Percentiles rank a stretch among this genome's conserved stretches.
phyloP scores from a whole-genome alignment of 441 rosid species.

The Erodium moschatum region DNA sequence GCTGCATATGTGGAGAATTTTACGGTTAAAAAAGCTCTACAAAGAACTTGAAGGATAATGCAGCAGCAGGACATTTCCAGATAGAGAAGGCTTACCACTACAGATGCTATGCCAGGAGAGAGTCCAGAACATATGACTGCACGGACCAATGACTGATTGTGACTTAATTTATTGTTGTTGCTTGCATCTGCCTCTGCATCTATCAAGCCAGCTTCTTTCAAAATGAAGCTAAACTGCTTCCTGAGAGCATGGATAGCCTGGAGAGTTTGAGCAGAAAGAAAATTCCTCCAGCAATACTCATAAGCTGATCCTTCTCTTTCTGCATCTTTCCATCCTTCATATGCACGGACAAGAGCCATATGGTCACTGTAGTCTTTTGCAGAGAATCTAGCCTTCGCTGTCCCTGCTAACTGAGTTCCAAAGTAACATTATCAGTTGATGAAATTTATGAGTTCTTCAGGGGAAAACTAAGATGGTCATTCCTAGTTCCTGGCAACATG shows the following conservation, averaged over 20 bases:
- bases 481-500: conserved; percentile 12
- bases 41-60: conserved; percentile 12
- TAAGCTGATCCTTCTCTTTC: conserved; percentile 94
- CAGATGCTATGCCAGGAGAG: conserved; percentile 93
- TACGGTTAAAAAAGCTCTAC: conserved; percentile 14
- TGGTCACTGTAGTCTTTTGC: conserved; percentile 99
- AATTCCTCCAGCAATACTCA: conserved; percentile 98
- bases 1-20: conserved; percentile 39
- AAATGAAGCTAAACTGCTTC: conserved; percentile 79
- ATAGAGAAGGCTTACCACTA: conserved; percentile 50
- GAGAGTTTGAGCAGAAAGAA: conserved; percentile 89
- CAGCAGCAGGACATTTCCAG: conserved; percentile 8
- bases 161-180: conserved; percentile 71
- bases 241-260: conserved; percentile 94
- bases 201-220: conserved; percentile 76
- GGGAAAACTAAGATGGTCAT: conserved; percentile 9
- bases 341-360: conserved; percentile 98
- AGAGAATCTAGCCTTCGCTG: conserved; percentile 90
- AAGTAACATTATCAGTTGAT: conserved; percentile 14
- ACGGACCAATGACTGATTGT: conserved; percentile 82
- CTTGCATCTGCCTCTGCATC: conserved; percentile 56
- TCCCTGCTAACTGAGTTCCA: conserved; percentile 69
- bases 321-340: conserved; percentile 98
- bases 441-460: background rate
- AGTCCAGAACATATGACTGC: conserved; percentile 95